These are phyloP conservation scores for Erysimum cheiranthoides DNA, from an alignment of 345 rosid genomes.

Conservation along the genomic window DNA sequence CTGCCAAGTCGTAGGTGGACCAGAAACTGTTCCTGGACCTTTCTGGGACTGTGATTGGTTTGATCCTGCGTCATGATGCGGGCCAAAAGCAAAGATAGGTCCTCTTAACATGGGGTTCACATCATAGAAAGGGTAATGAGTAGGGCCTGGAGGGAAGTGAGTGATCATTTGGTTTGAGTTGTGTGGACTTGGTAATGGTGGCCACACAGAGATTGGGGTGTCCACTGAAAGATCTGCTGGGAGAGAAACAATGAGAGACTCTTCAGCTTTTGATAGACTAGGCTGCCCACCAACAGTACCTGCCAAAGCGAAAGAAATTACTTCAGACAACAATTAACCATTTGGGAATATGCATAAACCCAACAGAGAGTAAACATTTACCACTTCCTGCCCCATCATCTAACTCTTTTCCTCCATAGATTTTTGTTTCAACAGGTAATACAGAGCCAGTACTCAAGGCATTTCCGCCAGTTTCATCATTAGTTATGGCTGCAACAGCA, in stretches of 20 bases:
- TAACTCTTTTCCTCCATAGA: constrained; percentile 59
- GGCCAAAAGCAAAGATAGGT: constrained; percentile 89
- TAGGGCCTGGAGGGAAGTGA: constrained; percentile 81
- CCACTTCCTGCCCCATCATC: constrained; percentile 56
- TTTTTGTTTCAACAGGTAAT: constrained; percentile 66
- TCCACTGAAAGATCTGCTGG: constrained; percentile 98
- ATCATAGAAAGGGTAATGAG: constrained; percentile 91
- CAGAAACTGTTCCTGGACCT: constrained; percentile 61
- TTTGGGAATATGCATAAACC: constrained; percentile 22
- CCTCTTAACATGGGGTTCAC: constrained; percentile 91
- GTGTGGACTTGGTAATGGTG: constrained; percentile 76
- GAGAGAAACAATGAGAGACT: constrained; percentile 83
- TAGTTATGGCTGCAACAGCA: constrained; percentile 93
- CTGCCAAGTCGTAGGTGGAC: constrained; percentile 80
- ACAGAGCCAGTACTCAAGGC: constrained; percentile 51
- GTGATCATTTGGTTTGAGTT: constrained; percentile 78
- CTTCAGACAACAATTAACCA: constrained; percentile 19
- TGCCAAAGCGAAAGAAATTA: constrained; percentile 44
- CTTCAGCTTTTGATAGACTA: constrained; percentile 76
- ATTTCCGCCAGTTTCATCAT: constrained; percentile 71
- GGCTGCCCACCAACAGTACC: constrained; percentile 60
- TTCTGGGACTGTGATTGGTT: constrained; percentile 79
- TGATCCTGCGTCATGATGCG: constrained; percentile 75
- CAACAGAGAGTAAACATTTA: constrained; percentile 11
- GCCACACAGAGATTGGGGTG: constrained; percentile 89